Conservation (phyloP, 257 asterid species). For the Datura wrightii region DNA sequence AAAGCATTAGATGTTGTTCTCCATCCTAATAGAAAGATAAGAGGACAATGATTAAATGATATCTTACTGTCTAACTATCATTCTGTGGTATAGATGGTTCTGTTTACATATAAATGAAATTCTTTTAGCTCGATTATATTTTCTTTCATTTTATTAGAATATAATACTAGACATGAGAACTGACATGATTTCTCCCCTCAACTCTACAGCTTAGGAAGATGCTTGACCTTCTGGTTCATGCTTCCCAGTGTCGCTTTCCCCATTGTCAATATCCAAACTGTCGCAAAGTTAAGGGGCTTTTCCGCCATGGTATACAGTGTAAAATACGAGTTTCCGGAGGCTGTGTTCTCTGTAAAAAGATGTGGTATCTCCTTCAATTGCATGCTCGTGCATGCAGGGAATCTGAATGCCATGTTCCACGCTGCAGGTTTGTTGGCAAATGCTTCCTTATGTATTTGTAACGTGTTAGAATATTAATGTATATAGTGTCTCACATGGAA, state of each 20-base stretch:
- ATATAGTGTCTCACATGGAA: conserved; percentile 11
- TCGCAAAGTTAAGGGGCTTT: conserved; percentile 96
- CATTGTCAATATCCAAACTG: conserved; percentile 87
- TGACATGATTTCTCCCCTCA: conserved; percentile 37
- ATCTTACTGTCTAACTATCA: not conserved
- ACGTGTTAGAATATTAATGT: not conserved
- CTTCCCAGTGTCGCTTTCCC: conserved; percentile 85
- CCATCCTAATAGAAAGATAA: conserved; percentile 15
- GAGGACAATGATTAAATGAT: not conserved
- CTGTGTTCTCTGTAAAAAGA: conserved; percentile 86
- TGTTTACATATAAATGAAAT: conserved; percentile 14
- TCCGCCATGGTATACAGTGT: conserved; percentile 93
- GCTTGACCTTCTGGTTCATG: conserved; percentile 98
- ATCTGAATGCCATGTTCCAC: conserved; percentile 88
- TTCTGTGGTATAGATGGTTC: conserved; percentile 13
- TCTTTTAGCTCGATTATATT: not conserved
- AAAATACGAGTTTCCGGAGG: conserved; percentile 91
- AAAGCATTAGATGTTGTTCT: not conserved
- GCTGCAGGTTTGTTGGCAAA: conserved; percentile 81
- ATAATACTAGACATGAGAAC: conserved; percentile 12
- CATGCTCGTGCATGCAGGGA: conserved; percentile 98
- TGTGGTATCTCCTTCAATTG: conserved; percentile 99
- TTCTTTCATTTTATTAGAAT: conserved; percentile 1
- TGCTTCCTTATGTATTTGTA: conserved; percentile 20
- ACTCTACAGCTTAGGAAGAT: conserved; percentile 85